phyloP scores from a whole-genome alignment of 2,329 filamentous ascomycete genomes.

The Fusarium goolgardi region DNA sequence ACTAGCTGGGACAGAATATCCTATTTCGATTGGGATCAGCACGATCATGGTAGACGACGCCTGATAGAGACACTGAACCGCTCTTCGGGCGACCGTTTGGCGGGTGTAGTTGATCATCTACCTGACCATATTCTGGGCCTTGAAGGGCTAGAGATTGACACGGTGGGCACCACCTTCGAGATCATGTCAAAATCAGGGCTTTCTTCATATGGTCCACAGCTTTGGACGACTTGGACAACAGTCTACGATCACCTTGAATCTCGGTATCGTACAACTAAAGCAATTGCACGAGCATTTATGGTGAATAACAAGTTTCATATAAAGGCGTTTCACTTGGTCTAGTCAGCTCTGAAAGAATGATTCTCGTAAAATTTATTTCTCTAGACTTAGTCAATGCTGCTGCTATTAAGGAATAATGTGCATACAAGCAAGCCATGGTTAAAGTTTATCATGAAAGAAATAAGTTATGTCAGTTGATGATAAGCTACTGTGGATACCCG shows the following conservation, averaged over 20 bases:
- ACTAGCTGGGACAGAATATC: background rate
- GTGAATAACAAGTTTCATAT: too few relatives aligned
- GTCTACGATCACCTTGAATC: background rate
- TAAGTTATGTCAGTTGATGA: background rate
- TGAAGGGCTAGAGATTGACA: background rate
- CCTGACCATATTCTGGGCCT: background rate
- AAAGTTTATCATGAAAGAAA: too few relatives aligned
- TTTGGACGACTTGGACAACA: background rate
- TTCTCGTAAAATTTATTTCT: too few relatives aligned
- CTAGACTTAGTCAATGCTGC: too few relatives aligned
- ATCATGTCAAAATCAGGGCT: background rate
- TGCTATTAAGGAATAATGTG: too few relatives aligned
- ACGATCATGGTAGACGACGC: accelerated
- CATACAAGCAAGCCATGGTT: too few relatives aligned
- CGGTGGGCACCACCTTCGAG: accelerated
- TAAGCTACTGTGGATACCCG: background rate
- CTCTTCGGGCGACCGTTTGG: background rate
- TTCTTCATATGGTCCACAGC: background rate
- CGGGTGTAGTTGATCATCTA: accelerated
- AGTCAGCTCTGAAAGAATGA: too few relatives aligned
- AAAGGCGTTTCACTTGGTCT: too few relatives aligned
- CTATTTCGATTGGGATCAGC: accelerated
- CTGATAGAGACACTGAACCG: accelerated
- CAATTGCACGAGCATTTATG: background rate
- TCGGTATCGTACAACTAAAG: accelerated